Base-by-base conservation (phyloP, 345 rosid genomes). In the Hypericum perforatum region DNA sequence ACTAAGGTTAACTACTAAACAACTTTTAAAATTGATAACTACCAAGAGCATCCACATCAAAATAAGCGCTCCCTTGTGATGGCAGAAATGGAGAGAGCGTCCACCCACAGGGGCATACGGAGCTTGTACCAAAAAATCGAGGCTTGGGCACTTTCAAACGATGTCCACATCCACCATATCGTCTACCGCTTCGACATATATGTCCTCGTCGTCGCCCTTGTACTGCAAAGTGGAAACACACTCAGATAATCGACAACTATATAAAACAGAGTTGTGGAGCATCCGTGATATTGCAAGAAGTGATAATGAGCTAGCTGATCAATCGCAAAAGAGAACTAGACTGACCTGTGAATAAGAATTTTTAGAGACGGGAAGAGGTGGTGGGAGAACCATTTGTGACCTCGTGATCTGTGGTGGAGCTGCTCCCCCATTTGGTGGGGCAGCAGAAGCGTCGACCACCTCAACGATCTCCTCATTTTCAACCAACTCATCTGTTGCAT, bases 401-500 rank as follows among this genome's bases (percentile, higher is more conserved):
- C 64, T 63, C 54, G 65, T 68, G 16, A 42, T 44, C 6, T n/a
- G 42, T 41, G 36, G 22, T 41, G 61, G 38, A 29, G 46, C 46
- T 9, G 43, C 43, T 36, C 41, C 49, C 48, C 55, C 65, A 15
- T 60, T 67, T 39, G 29, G 47, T 41, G 45, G 68, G 0, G 42
- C 12, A n/a, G 67, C 56, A 61, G 32, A 60, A 49, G 44, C 59
- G 54, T 72, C 74, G 43, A 60, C 67, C 59, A 63, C 76, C 61
- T 73, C 85, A 12, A 65, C 41, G 37, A 76, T 70, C 56, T 64
- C 70, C 63, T 80, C 88, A 63, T 58, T 54, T 46, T 76, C 96
- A 58, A 74, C 70, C 38, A 63, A 57, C 9, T 75, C 78, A 16
- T 80, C 81, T 56, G 52, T 56, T n/a, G 70, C 82, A 11, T 66